Conservation (phyloP, 345 rosid species). For the Heritiera littoralis region DNA sequence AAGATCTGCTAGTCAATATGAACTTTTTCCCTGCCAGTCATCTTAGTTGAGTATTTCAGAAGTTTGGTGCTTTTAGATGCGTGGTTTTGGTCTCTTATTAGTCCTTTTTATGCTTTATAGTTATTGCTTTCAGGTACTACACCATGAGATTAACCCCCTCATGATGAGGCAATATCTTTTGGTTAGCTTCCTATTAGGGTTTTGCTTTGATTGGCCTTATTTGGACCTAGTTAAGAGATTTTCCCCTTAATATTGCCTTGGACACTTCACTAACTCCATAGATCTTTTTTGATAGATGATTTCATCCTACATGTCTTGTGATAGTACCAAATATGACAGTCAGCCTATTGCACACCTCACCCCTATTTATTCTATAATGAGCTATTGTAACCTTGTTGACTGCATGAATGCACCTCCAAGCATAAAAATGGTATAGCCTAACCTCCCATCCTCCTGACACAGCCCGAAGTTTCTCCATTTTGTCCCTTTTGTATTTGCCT, state of each 20-base stretch:
- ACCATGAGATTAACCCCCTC: neutral
- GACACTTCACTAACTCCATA: neutral
- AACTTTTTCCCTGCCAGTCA: neutral
- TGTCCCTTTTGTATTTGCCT: neutral
- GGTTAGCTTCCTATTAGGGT: neutral
- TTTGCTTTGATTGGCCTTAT: neutral
- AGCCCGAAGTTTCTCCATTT: neutral
- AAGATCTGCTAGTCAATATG: neutral
- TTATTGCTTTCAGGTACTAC: neutral
- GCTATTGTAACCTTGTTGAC: neutral
- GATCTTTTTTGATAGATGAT: neutral
- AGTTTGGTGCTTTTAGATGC: neutral
- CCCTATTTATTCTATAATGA: neutral
- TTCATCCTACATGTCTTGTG: neutral
- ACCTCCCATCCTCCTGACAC: neutral
- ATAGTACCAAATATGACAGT: neutral
- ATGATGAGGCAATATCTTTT: constrained; percentile 1
- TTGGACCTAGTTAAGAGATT: neutral
- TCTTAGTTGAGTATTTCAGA: constrained; percentile 17
- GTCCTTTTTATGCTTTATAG: neutral
- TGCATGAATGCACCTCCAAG: constrained; percentile 4
- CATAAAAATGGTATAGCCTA: neutral
- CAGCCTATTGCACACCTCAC: neutral
- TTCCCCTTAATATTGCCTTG: neutral
- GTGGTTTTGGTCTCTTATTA: neutral